Percentiles rank a stretch among this genome's conserved stretches.
phyloP scores from a whole-genome alignment of 1,284 basidiomycete species.

The Prillingera fragicola region DNA sequence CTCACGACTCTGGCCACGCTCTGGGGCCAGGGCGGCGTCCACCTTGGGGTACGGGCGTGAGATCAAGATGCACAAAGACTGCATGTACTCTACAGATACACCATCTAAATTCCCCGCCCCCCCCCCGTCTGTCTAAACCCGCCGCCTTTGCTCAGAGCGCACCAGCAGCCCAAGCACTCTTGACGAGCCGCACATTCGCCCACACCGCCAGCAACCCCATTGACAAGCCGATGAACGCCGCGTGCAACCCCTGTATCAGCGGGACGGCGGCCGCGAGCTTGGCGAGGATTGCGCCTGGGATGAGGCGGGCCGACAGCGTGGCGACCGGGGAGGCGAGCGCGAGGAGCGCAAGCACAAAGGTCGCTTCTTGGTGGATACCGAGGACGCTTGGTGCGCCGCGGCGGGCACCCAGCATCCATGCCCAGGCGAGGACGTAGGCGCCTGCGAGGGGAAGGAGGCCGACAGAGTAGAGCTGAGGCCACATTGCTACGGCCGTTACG shows the following conservation, averaged over 20 bases:
- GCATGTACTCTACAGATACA: no score
- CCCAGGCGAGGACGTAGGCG: conserved; percentile 9
- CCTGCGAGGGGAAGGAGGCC: conserved; percentile 3
- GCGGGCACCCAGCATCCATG: conserved; percentile 14
- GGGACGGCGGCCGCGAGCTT: no score
- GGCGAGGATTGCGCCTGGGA: no score
- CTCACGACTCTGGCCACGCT: no score
- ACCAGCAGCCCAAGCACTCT: conserved; percentile 17
- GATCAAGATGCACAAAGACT: no score
- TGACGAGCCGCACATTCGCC: conserved; percentile 16
- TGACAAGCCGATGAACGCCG: conserved; percentile 6
- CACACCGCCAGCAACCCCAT: conserved; percentile 10
- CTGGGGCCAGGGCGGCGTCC: no score
- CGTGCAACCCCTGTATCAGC: no score
- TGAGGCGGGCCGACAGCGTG: no score
- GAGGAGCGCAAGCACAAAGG: conserved; percentile 2
- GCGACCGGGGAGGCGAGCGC: not conserved
- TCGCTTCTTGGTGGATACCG: conserved; percentile 12
- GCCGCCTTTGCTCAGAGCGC: conserved; percentile 11
- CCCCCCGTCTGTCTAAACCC: no score
- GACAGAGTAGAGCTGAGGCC: conserved; percentile 5
- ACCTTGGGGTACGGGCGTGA: no score
- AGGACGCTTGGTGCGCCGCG: conserved; percentile 11
- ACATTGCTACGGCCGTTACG: conserved; percentile 11
- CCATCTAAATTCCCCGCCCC: no score